phyloP scores from a whole-genome alignment of 805 yeast species.

The Starmerella sp. region DNA sequence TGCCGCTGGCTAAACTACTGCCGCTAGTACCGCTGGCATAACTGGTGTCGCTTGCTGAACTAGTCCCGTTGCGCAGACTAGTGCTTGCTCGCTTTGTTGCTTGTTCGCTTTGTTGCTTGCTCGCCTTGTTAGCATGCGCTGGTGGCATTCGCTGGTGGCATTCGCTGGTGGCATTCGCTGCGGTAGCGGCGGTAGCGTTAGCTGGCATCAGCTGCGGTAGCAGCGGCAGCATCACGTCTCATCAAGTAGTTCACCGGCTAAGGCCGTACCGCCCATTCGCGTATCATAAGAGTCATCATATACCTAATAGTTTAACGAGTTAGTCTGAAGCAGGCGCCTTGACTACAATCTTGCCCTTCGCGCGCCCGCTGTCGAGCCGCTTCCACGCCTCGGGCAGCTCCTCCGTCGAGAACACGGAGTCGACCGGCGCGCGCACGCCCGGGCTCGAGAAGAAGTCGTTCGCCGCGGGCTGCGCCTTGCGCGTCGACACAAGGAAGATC shows the following conservation, averaged over 20 bases:
- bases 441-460: slow-evolving; percentile 38
- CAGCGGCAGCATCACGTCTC: no score
- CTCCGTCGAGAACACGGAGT: slow-evolving; percentile 41
- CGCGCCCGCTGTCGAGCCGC: slow-evolving; percentile 37
- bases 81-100: no score
- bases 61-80: no score
- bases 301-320: not conserved
- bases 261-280: not conserved
- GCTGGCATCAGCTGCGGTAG: no score
- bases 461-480: slow-evolving; percentile 35
- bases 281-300: not conserved
- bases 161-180: no score
- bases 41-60: no score
- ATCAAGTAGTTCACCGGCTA: not conserved
- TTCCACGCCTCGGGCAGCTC: slow-evolving; percentile 44
- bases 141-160: no score
- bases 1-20: no score
- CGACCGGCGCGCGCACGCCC: slow-evolving; percentile 39
- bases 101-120: no score
- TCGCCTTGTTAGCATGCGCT: no score
- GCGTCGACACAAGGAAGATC: slow-evolving; percentile 12
- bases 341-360: slow-evolving; percentile 61
- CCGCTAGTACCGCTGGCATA: no score
- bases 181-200: no score
- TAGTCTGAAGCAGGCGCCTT: slow-evolving; percentile 3